A percentile compares a stretch with the other conserved stretches of the same genome.
Conservation (phyloP, 108 stramenopile genomes). For the Aurantiochytrium sp. region DNA sequence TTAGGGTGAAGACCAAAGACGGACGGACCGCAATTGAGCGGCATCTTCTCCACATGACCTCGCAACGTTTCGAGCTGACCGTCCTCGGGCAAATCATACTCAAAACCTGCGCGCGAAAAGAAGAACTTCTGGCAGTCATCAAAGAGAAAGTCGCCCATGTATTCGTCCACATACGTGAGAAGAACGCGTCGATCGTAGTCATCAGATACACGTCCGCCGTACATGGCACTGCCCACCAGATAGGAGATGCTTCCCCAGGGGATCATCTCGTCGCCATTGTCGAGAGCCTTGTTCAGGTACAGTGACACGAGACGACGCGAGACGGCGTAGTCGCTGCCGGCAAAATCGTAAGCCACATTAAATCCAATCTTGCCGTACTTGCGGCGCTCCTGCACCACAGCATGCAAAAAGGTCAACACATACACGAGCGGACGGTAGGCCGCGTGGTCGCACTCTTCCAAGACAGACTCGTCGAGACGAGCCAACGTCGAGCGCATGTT, state of each 20-base stretch:
- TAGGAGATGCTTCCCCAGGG: slow-evolving; percentile 66
- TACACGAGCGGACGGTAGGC: slow-evolving; percentile 59
- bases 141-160: slow-evolving; percentile 68
- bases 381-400: slow-evolving; percentile 61
- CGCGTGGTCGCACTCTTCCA: slow-evolving; percentile 61
- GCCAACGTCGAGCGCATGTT: slow-evolving; percentile 58
- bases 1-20: slow-evolving; percentile 67
- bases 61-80: slow-evolving; percentile 45
- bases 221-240: slow-evolving; percentile 65
- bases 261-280: slow-evolving; percentile 53
- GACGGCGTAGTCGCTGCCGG: slow-evolving; percentile 57
- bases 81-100: slow-evolving; percentile 40
- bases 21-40: slow-evolving; percentile 54
- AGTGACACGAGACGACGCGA: slow-evolving; percentile 46
- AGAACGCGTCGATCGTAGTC: slow-evolving; percentile 62
- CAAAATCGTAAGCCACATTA: slow-evolving; percentile 66
- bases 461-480: slow-evolving; percentile 42
- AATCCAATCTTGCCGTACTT: slow-evolving; percentile 67
- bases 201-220: slow-evolving; percentile 62
- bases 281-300: slow-evolving; percentile 56
- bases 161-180: slow-evolving; percentile 56
- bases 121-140: slow-evolving; percentile 61
- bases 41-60: slow-evolving; percentile 46
- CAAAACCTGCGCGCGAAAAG: slow-evolving; percentile 54
- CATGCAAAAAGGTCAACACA: slow-evolving; percentile 58